phyloP scores from a whole-genome alignment of 2,329 filamentous ascomycete species.

The Ceratocystis eucalypticola region DNA sequence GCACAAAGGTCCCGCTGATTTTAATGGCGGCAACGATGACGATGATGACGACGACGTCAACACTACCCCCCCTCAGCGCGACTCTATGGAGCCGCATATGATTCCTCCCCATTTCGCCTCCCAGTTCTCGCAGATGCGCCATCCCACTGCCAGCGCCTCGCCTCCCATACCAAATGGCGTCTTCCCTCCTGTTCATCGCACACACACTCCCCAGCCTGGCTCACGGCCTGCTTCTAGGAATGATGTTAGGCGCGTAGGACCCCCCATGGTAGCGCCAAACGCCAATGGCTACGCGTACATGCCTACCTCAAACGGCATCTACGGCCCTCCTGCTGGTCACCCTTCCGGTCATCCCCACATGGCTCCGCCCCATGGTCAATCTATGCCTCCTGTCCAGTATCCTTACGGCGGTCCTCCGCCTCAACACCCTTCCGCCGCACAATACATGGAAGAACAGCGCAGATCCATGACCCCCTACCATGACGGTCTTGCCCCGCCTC shows the following conservation, averaged over 20 bases:
- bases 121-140: constrained; percentile 67
- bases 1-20: constrained; percentile 90
- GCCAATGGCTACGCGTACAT: constrained; percentile 22
- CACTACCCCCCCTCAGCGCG: constrained; percentile 57
- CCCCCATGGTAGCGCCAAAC: constrained; percentile 20
- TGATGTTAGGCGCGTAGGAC: constrained; percentile 28
- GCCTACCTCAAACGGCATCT: constrained; percentile 23
- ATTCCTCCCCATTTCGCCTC: constrained; percentile 58
- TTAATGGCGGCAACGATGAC: constrained; percentile 75
- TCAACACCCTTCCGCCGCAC: constrained; percentile 40
- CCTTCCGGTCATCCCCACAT: constrained; percentile 14
- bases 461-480: constrained; percentile 45
- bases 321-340: constrained; percentile 21
- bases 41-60: constrained; percentile 69
- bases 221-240: constrained; percentile 23
- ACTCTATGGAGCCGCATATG: constrained; percentile 44
- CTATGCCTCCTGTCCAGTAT: constrained; percentile 22
- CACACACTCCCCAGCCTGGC: constrained; percentile 23
- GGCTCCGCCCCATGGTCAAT: constrained; percentile 5
- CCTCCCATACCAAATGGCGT: constrained; percentile 73
- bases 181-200: constrained; percentile 27
- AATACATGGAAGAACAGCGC: constrained; percentile 64
- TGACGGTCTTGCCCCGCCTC: constrained; percentile 34
- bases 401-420: constrained; percentile 23
- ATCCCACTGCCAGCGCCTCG: constrained; percentile 72